phyloP scores from a whole-genome alignment of 331 rosid genomes.

The Spiraea crenata region DNA sequence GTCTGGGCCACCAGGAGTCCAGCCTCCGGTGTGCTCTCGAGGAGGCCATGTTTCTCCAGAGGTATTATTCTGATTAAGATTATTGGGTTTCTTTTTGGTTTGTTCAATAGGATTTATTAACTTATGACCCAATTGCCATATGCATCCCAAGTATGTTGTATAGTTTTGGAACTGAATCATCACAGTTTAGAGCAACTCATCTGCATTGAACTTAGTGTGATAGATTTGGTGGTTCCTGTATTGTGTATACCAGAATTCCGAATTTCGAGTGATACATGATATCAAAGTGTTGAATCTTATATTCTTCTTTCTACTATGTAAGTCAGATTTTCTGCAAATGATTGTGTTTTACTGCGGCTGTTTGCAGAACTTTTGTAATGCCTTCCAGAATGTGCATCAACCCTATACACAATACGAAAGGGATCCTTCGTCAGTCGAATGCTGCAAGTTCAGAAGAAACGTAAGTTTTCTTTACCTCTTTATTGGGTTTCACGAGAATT shows the following conservation, averaged over 20 bases:
- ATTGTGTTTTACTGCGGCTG: constrained; percentile 4
- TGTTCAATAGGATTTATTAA: neutral
- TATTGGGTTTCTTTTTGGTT: neutral
- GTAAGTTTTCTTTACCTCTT: constrained; percentile 38
- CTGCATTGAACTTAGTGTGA: neutral
- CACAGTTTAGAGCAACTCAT: neutral
- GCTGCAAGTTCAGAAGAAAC: constrained; percentile 59
- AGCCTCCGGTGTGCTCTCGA: constrained; percentile 93
- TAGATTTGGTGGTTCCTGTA: neutral
- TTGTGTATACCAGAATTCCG: neutral
- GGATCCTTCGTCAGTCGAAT: constrained; percentile 60
- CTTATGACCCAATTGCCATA: neutral
- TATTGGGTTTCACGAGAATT: too few species aligned
- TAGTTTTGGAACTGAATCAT: neutral
- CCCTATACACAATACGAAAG: constrained; percentile 89
- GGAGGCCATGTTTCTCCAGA: constrained; percentile 63
- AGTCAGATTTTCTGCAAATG: too few species aligned
- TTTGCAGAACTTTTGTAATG: constrained; percentile 86
- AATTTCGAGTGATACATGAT: neutral
- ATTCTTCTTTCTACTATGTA: too few species aligned
- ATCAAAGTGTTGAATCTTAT: too few species aligned
- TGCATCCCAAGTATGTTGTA: neutral
- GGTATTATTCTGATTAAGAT: constrained; percentile 27
- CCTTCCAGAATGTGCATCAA: constrained; percentile 96
- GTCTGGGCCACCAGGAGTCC: constrained; percentile 92